These are phyloP conservation scores for Leishmania guyanensis DNA, from an alignment of 208 protist genomes.

Conservation along the genomic window DNA sequence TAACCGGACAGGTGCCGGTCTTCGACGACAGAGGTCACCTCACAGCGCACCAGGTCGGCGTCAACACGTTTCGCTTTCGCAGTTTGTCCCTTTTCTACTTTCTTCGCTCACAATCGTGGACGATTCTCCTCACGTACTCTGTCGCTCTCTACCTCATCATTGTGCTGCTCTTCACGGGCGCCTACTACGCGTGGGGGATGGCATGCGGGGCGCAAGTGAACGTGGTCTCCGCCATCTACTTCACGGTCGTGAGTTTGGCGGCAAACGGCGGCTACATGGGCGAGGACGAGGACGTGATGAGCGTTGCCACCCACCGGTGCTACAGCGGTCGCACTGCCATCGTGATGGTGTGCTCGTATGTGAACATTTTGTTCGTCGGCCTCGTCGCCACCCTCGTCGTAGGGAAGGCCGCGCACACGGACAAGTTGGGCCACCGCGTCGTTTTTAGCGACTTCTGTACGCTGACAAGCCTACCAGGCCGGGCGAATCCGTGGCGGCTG, in stretches of 20 bases:
- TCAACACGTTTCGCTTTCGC: slow-evolving; percentile 73
- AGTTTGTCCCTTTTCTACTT: slow-evolving; percentile 68
- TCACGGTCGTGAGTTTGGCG: slow-evolving; percentile 80
- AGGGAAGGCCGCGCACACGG: slow-evolving; percentile 77
- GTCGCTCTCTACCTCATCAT: slow-evolving; percentile 67
- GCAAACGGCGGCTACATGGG: slow-evolving; percentile 88
- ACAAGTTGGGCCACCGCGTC: slow-evolving; percentile 68
- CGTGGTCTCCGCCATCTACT: slow-evolving; percentile 67
- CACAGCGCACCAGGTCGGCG: slow-evolving; percentile 57
- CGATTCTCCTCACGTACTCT: slow-evolving; percentile 55
- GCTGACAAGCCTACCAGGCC: slow-evolving; percentile 47
- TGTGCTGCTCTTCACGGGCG: slow-evolving; percentile 46
- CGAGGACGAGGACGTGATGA: slow-evolving; percentile 68
- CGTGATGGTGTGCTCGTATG: slow-evolving; percentile 79
- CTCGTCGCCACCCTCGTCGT: slow-evolving; percentile 84
- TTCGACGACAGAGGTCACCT: slow-evolving; percentile 77
- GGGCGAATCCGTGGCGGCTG: slow-evolving; percentile 52
- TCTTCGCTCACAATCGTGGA: slow-evolving; percentile 66
- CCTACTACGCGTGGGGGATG: slow-evolving; percentile 64
- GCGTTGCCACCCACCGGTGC: slow-evolving; percentile 57
- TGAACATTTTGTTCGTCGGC: slow-evolving; percentile 86
- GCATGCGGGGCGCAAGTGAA: slow-evolving; percentile 55
- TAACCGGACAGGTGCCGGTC: slow-evolving; percentile 44
- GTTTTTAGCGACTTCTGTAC: slow-evolving; percentile 86
- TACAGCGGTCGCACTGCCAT: slow-evolving; percentile 71